phyloP scores from a whole-genome alignment of 306 rosid species.

The Elaeagnus macrophylla region DNA sequence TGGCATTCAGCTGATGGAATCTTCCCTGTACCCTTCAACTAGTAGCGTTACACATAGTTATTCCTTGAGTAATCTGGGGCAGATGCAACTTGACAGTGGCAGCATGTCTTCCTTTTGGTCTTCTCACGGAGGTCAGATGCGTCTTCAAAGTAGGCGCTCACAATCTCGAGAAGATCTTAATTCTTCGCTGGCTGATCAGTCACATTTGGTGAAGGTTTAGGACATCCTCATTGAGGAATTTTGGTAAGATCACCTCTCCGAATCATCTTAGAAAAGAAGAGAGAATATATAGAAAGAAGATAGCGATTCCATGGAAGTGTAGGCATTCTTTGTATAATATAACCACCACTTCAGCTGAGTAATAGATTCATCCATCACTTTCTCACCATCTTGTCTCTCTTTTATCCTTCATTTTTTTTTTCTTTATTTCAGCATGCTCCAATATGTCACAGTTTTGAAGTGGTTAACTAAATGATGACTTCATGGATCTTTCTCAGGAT shows the following conservation, averaged over 20 bases:
- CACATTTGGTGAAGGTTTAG: constrained; percentile 66
- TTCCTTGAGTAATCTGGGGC: constrained; percentile 76
- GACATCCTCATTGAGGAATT: constrained; percentile 29
- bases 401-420: neutral
- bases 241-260: constrained; percentile 33
- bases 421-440: neutral
- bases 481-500: no score
- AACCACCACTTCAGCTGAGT: constrained; percentile 9
- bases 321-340: constrained; percentile 32
- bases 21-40: constrained; percentile 55
- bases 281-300: neutral
- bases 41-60: constrained; percentile 67
- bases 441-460: neutral
- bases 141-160: constrained; percentile 84
- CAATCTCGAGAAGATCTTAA: constrained; percentile 93
- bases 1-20: constrained; percentile 60
- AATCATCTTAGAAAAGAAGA: no score
- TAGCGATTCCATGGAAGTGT: neutral
- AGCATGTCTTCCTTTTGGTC: constrained; percentile 65
- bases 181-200: constrained; percentile 56
- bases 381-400: neutral
- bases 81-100: constrained; percentile 61
- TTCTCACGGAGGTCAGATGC: constrained; percentile 81
- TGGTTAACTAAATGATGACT: no score
- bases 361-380: constrained; percentile 4